Conservation (phyloP, 225 moss, liverwort and hornwort genomes). For the Antitrichia curtipendula region DNA sequence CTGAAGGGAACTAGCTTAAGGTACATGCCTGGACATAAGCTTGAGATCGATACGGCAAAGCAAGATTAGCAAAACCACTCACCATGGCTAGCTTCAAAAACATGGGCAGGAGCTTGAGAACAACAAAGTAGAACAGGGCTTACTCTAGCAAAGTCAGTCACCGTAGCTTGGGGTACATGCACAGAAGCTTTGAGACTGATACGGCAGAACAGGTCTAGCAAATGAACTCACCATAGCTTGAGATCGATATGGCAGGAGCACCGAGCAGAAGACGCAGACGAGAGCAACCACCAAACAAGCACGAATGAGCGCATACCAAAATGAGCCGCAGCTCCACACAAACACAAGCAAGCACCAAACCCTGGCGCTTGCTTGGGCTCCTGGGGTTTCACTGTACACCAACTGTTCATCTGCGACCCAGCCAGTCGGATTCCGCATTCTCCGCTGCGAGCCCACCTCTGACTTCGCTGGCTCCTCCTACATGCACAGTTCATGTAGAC, state of each 20-base stretch:
- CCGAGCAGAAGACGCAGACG: not conserved
- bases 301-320: not conserved
- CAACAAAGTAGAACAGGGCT: not conserved
- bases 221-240: not conserved
- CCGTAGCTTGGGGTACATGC: not conserved
- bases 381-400: not conserved
- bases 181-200: not conserved
- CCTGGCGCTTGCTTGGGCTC: not conserved
- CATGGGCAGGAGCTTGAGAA: not conserved
- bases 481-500: not conserved
- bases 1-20: not conserved
- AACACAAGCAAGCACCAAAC: not conserved
- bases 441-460: not conserved
- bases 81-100: not conserved
- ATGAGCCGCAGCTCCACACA: not conserved
- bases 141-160: too few species aligned
- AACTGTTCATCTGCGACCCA: not conserved
- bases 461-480: not conserved
- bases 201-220: not conserved
- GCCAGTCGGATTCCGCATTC: not conserved
- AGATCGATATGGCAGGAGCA: not conserved
- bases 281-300: not conserved
- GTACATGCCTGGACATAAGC: not conserved
- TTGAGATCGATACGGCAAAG: not conserved
- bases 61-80: not conserved